These are phyloP conservation scores for Ophiostoma populinum DNA, from an alignment of 2,329 filamentous ascomycete genomes.

Conservation along the genomic window DNA sequence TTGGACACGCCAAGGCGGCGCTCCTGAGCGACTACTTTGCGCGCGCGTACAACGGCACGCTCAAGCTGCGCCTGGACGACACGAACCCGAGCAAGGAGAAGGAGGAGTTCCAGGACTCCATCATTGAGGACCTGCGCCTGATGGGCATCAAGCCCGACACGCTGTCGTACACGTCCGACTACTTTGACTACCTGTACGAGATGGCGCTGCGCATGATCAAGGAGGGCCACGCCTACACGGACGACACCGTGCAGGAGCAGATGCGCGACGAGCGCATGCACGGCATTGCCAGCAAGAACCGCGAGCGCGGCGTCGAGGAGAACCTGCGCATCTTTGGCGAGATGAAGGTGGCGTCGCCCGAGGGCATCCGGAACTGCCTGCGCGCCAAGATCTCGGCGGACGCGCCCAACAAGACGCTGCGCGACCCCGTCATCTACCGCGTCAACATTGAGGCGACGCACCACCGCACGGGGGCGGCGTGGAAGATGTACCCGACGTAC, in stretches of 20 bases:
- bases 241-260: conserved; percentile 79
- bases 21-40: conserved; percentile 88
- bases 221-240: conserved; percentile 77
- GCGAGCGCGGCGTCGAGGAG: conserved; percentile 65
- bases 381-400: conserved; percentile 86
- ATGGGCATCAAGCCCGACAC: conserved; percentile 85
- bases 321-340: conserved; percentile 74
- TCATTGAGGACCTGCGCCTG: conserved; percentile 75
- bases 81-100: conserved; percentile 97
- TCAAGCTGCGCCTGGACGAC: conserved; percentile 88
- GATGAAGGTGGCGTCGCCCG: conserved; percentile 62
- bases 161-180: conserved; percentile 82
- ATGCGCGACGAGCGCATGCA: conserved; percentile 77
- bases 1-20: conserved; percentile 68
- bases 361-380: conserved; percentile 76
- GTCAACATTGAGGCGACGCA: conserved; percentile 47
- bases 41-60: conserved; percentile 79
- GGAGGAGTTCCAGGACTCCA: conserved; percentile 86
- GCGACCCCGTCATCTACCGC: conserved; percentile 93
- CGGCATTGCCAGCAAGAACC: conserved; percentile 63
- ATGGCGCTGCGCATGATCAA: conserved; percentile 72
- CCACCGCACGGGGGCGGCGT: conserved; percentile 61
- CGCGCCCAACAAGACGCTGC: conserved; percentile 86
- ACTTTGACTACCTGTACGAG: conserved; percentile 84
- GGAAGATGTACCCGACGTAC: conserved; percentile 81